phyloP scores from a whole-genome alignment of 2,329 filamentous ascomycete species.

The Lachnellula arida region DNA sequence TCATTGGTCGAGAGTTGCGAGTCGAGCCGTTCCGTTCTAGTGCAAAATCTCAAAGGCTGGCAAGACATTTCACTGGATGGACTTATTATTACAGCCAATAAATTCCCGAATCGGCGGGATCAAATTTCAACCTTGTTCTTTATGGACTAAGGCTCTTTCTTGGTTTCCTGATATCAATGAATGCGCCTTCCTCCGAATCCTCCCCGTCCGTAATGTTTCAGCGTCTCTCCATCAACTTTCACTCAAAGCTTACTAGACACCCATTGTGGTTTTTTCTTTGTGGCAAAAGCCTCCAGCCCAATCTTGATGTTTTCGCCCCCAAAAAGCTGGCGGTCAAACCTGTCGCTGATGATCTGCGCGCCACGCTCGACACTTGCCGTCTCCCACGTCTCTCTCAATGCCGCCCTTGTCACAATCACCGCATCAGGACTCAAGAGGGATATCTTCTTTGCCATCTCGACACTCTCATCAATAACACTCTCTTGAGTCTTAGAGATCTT shows the following conservation, averaged over 20 bases:
- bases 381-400: constrained; percentile 68
- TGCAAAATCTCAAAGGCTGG: no score
- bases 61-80: no score
- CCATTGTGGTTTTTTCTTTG: constrained; percentile 67
- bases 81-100: no score
- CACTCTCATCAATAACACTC: constrained; percentile 49
- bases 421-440: constrained; percentile 66
- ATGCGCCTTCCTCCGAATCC: no score
- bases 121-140: no score
- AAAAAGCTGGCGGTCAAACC: constrained; percentile 50
- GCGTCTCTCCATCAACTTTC: not conserved
- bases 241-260: constrained; percentile 53
- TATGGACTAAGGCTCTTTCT: no score
- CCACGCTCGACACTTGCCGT: constrained; percentile 51
- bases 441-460: constrained; percentile 58
- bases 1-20: not conserved
- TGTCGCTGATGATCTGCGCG: constrained; percentile 53
- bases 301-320: constrained; percentile 69
- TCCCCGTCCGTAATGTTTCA: no score
- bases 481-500: constrained; percentile 45
- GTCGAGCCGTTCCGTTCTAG: not conserved
- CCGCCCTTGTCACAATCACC: constrained; percentile 66
- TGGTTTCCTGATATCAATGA: no score
- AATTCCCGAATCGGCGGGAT: no score
- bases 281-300: constrained; percentile 70